Percentiles rank a stretch among this genome's conserved stretches.
Evolutionary conservation across 108 stramenopile species (phyloP).

Genomic region (Cyclotella kingstonii): DNA sequence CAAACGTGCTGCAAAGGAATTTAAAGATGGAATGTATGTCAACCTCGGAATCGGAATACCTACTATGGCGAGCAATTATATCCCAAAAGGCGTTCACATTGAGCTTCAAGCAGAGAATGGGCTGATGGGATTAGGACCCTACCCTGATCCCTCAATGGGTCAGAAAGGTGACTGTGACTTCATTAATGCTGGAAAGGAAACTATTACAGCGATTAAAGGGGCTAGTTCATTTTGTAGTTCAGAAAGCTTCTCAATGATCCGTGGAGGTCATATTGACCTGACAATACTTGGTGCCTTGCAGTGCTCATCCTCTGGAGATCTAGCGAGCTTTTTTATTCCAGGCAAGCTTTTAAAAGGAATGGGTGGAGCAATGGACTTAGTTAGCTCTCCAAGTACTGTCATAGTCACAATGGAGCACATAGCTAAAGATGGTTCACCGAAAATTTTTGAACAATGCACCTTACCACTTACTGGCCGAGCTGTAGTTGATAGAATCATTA

Average conservation of each 20-base stretch:
- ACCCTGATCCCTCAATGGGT: conserved; percentile 63
- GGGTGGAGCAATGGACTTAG: conserved; percentile 96
- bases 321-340: conserved; percentile 93
- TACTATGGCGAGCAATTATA: conserved; percentile 82
- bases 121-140: conserved; percentile 88
- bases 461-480: conserved; percentile 86
- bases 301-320: conserved; percentile 81
- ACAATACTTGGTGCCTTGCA: conserved; percentile 93
- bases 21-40: conserved; percentile 93
- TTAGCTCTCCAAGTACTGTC: conserved; percentile 75
- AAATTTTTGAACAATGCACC: conserved; percentile 81
- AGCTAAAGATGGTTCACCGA: conserved; percentile 84
- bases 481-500: conserved; percentile 93
- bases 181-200: conserved; percentile 95
- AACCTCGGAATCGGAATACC: conserved; percentile 93
- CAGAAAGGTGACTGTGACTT: conserved; percentile 78
- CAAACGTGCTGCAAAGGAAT: conserved; percentile 86
- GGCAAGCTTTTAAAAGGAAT: conserved; percentile 92
- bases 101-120: conserved; percentile 94
- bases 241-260: conserved; percentile 91
- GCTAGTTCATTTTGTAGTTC: conserved; percentile 78
- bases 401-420: conserved; percentile 95
- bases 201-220: conserved; percentile 74
- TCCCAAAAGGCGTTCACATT: conserved; percentile 85
- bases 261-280: conserved; percentile 88